Conservation (phyloP, 257 asterid genomes). For the Solanum pimpinellifolium region DNA sequence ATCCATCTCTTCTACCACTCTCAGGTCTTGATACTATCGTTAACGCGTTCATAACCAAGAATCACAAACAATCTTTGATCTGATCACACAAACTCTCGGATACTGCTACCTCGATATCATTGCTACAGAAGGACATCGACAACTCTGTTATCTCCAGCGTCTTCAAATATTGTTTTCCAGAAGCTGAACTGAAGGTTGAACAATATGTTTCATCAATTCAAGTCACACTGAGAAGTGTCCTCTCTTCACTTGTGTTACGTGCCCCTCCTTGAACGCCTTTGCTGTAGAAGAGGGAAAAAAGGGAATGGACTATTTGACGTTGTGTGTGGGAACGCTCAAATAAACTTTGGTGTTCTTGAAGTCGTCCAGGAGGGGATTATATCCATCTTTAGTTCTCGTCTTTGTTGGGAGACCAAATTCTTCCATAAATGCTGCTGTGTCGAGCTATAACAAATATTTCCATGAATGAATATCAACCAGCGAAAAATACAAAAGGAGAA, state of each 20-base stretch:
- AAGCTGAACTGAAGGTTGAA: not conserved
- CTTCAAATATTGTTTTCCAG: not conserved
- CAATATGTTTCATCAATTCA: not conserved
- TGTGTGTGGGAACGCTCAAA: conserved; percentile 92
- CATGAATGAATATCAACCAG: not conserved
- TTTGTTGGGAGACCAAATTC: conserved; percentile 88
- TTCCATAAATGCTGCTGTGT: conserved; percentile 88
- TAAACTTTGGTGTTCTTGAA: conserved; percentile 92
- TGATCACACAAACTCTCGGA: not conserved
- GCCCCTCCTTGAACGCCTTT: not conserved
- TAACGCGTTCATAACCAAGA: not conserved
- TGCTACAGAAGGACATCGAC: not conserved
- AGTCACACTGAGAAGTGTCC: not conserved
- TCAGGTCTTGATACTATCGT: not conserved
- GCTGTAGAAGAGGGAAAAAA: not conserved
- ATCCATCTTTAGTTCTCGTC: conserved; percentile 91
- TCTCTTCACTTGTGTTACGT: not conserved
- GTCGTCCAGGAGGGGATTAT: conserved; percentile 92
- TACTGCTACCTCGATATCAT: not conserved
- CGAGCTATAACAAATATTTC: conserved; percentile 38
- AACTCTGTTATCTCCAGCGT: not conserved
- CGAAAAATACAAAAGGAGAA: not conserved
- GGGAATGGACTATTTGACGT: conserved; percentile 37
- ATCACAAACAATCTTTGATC: not conserved
- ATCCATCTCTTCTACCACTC: not conserved